Evolutionary conservation across 768 basidiomycete genomes (phyloP), one percentile per base, ranked within the genome.

Genomic region (Hortiboletus campestris): DNA sequence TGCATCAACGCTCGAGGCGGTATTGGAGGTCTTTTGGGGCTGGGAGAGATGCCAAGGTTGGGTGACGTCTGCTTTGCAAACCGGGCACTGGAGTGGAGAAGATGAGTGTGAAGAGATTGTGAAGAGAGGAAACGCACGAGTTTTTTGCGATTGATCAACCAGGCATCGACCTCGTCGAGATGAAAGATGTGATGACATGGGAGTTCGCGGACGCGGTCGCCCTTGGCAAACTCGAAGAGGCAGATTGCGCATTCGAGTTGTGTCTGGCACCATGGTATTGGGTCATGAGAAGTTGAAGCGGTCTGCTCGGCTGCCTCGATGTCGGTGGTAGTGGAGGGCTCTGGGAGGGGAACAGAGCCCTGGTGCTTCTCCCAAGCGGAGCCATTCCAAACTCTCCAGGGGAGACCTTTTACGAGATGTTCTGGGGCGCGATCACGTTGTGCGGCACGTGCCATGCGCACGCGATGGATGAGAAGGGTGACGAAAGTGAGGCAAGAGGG

Each of bases 111-210:
- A 51, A 55, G 53, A 45, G 56, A 2, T 22, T 39, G n/a, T 2
- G 32, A 32, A 34, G 19, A 49, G 51, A 47, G 28, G 38, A 55
- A 14, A 78, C 88, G 66, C 66, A 95, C 94, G 71, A 96, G 73
- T 77, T 97, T 97, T 78, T 94, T 92, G 71, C 91, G 84, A 57
- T 89, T 85, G 53, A 95, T 87, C 56, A 98, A 74, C 96, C 96
- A 98, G 60, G 88, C 81, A 68, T 94, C 93, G 38, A 97, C 84
- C 69, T 98, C 96, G 35, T 86, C 80, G 43, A 91, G 81, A 72
- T 98, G 96, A 74, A 97, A 98, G 51, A 98, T 85, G 69, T 98
- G 96, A 45, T 90, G 88, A 66, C 96, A 98, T 2, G 96, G 96
- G 39, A 98, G 69, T 49, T 95, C 91, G 62, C 95, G 84, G 41